Conservation (phyloP, 108 stramenopile species). For the Nannochloropsis granulata region DNA sequence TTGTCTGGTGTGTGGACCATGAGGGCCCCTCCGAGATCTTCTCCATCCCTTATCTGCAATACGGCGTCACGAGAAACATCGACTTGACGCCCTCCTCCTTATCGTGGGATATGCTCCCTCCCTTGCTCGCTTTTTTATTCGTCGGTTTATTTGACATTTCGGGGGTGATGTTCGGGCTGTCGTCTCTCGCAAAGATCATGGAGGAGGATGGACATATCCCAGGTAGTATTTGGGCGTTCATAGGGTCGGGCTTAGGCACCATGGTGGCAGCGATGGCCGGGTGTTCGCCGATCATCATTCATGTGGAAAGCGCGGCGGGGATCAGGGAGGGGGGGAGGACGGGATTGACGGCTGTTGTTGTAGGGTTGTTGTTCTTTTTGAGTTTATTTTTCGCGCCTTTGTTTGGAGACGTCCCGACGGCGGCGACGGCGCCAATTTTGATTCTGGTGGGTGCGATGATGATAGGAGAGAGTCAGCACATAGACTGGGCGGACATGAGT, state of each 20-base stretch:
- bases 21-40: conserved; percentile 29
- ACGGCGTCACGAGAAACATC: conserved; percentile 1
- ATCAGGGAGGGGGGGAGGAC: conserved; percentile 49
- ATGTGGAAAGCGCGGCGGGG: conserved; percentile 45
- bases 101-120: conserved; percentile 16
- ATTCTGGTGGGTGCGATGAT: conserved; percentile 59
- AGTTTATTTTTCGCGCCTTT: conserved; percentile 56
- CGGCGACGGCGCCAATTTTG: conserved; percentile 63
- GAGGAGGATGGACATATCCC: conserved; percentile 37
- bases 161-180: conserved; percentile 49
- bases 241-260: conserved; percentile 36
- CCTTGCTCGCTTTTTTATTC: conserved; percentile 39
- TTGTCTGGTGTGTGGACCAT: conserved; percentile 29
- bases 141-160: conserved; percentile 49
- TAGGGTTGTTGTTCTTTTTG: conserved; percentile 38
- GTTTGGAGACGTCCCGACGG: conserved; percentile 55
- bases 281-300: conserved; percentile 44
- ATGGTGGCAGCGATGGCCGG: conserved; percentile 38
- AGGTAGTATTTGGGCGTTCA: conserved; percentile 39
- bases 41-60: conserved; percentile 26
- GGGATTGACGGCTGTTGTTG: conserved; percentile 44
- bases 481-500: conserved; percentile 51
- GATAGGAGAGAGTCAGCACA: conserved; percentile 40
- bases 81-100: background rate
- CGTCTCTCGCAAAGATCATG: conserved; percentile 28